These are phyloP conservation scores for Macrophomina tecta DNA, from an alignment of 2,329 filamentous ascomycete genomes.

Conservation along the genomic window DNA sequence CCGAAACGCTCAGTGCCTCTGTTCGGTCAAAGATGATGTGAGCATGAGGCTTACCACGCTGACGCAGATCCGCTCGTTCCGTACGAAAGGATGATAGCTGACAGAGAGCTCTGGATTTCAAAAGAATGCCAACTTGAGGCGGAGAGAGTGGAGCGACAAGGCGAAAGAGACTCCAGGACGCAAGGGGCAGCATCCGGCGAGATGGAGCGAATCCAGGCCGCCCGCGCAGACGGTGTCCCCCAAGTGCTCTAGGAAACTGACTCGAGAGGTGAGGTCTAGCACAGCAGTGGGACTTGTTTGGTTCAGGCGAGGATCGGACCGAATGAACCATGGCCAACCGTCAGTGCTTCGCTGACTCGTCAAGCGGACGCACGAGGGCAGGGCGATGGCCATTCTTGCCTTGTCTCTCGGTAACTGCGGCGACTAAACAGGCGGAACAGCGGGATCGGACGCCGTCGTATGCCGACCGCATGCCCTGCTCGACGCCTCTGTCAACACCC, in stretches of 20 bases:
- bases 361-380: neutral
- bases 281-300: constrained; percentile 4
- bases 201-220: constrained; percentile 6
- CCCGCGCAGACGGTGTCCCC: neutral
- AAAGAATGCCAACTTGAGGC: neutral
- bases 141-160: constrained; percentile 2
- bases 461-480: neutral
- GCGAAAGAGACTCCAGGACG: neutral
- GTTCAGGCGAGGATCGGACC: constrained; percentile 9
- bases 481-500: constrained; percentile 9
- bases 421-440: neutral
- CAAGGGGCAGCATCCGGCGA: neutral
- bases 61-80: neutral
- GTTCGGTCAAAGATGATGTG: neutral
- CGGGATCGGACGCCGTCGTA: neutral
- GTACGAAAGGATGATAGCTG: neutral
- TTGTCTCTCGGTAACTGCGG: constrained; percentile 5
- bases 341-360: neutral
- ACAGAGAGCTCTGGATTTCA: neutral
- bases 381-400: neutral
- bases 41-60: neutral
- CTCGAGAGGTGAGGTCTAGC: constrained; percentile 7
- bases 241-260: constrained; percentile 2
- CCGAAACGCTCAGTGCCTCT: neutral
- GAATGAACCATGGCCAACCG: neutral